Percentiles rank a stretch among this genome's conserved stretches.
Conservation (phyloP, 805 yeast genomes). For the Scheffersomyces amazonensis region DNA sequence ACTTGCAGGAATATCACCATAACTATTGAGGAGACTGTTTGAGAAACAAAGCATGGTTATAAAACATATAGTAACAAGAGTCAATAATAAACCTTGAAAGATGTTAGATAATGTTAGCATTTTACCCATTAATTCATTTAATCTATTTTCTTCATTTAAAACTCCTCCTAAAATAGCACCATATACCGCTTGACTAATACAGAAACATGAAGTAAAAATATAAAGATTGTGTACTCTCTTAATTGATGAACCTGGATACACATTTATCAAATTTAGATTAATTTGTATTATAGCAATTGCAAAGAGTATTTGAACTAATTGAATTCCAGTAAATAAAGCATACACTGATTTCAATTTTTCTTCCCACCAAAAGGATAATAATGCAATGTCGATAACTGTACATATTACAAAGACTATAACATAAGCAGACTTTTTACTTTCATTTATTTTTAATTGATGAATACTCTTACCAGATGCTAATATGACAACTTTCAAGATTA, state of each 20-base stretch:
- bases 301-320: slow-evolving; percentile 6
- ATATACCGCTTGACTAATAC: slow-evolving; percentile 7
- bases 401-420: slow-evolving; percentile 2
- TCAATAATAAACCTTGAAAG: neutral
- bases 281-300: slow-evolving; percentile 7
- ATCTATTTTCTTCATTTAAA: slow-evolving; percentile 9
- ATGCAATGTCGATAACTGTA: slow-evolving; percentile 3
- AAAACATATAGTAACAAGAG: slow-evolving; percentile 6
- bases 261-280: slow-evolving; percentile 6
- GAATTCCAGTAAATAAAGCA: slow-evolving; percentile 3
- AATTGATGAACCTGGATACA: slow-evolving; percentile 1
- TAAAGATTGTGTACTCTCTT: slow-evolving; percentile 8
- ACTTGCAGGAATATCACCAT: slow-evolving; percentile 5
- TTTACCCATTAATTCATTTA: slow-evolving; percentile 10
- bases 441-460: slow-evolving; percentile 3
- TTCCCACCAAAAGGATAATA: slow-evolving; percentile 9
- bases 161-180: slow-evolving; percentile 7
- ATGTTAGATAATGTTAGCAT: slow-evolving; percentile 5
- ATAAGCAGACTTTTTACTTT: slow-evolving; percentile 3
- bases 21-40: neutral
- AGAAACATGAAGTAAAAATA: slow-evolving; percentile 6
- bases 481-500: slow-evolving; percentile 3
- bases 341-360: slow-evolving; percentile 3
- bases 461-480: slow-evolving; percentile 3
- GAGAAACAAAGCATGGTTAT: neutral